These are phyloP conservation scores for Oenanthe javanica DNA, from an alignment of 140 eudicot species.

Conservation along the genomic window DNA sequence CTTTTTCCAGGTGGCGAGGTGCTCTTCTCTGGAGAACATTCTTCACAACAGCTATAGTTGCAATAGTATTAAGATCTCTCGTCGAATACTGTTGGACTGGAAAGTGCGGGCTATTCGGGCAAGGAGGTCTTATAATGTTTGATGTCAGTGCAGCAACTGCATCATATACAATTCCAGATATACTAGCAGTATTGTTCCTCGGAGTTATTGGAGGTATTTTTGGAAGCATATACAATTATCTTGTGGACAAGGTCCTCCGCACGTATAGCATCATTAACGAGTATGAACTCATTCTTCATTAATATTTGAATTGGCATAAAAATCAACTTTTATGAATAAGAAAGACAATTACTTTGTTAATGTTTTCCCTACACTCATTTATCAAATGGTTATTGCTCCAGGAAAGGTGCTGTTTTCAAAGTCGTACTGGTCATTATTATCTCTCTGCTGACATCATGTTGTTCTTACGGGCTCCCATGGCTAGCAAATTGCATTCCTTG, in stretches of 20 bases:
- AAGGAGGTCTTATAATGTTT: constrained; percentile 17
- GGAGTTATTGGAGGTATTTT: constrained; percentile 14
- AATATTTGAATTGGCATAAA: not conserved
- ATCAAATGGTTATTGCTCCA: not conserved
- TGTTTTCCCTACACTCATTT: not conserved
- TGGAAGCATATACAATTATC: constrained; percentile 14
- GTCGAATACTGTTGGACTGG: constrained; percentile 12
- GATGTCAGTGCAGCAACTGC: constrained; percentile 15
- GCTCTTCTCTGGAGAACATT: constrained; percentile 22
- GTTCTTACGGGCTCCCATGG: constrained; percentile 17
- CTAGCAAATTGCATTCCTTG: constrained; percentile 12
- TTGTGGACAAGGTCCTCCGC: constrained; percentile 14
- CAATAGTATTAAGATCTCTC: constrained; percentile 10
- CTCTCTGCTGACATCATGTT: constrained; percentile 13
- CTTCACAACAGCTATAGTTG: constrained; percentile 19
- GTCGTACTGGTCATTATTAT: constrained; percentile 5
- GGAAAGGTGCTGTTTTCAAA: constrained; percentile 13
- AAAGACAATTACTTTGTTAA: not conserved
- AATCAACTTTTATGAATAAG: not conserved
- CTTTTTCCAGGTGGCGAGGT: constrained; percentile 16
- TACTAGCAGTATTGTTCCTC: constrained; percentile 9
- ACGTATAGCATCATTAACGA: constrained; percentile 13
- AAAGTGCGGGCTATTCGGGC: constrained; percentile 15
- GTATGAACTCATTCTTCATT: constrained; percentile 4
- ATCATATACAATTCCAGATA: constrained; percentile 6